These are phyloP conservation scores for Decorospora gaudefroyi DNA, from an alignment of 2,329 filamentous ascomycete species.

Conservation along the genomic window DNA sequence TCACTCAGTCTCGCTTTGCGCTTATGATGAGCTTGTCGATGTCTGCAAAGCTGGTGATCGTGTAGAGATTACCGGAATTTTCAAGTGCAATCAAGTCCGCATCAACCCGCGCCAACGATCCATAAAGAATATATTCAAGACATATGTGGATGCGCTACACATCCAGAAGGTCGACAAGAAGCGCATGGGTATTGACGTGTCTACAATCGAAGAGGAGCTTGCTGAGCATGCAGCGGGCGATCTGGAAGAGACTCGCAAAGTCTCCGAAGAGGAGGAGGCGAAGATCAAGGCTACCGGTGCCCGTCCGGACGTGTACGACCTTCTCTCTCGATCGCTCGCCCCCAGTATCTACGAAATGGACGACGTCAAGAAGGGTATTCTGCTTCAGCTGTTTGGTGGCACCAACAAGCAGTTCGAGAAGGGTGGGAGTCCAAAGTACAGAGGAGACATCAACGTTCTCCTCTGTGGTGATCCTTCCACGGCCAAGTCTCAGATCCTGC, in stretches of 20 bases:
- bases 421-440: conserved; percentile 90
- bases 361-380: conserved; percentile 97
- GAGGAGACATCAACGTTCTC: conserved; percentile 96
- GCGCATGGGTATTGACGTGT: conserved; percentile 86
- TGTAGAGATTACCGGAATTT: conserved; percentile 94
- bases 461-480: conserved; percentile 97
- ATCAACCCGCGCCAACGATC: conserved; percentile 91
- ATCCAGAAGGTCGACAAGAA: conserved; percentile 97
- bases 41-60: conserved; percentile 97
- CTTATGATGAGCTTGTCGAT: conserved; percentile 96
- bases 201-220: conserved; percentile 82
- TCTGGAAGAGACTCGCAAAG: conserved; percentile 80
- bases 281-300: conserved; percentile 82
- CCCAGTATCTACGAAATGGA: conserved; percentile 98
- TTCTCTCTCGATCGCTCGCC: conserved; percentile 85
- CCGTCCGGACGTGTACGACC: conserved; percentile 87
- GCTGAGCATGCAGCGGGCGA: conserved; percentile 72
- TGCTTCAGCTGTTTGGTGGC: conserved; percentile 94
- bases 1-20: conserved; percentile 93
- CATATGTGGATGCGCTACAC: conserved; percentile 92
- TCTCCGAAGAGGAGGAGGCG: conserved; percentile 82
- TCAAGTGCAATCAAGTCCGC: conserved; percentile 89
- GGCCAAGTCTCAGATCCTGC: conserved; percentile 89
- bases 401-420: conserved; percentile 98
- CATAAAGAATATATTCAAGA: conserved; percentile 96